phyloP scores from a whole-genome alignment of 1,139 yeast species.

The Pichia sp. region DNA sequence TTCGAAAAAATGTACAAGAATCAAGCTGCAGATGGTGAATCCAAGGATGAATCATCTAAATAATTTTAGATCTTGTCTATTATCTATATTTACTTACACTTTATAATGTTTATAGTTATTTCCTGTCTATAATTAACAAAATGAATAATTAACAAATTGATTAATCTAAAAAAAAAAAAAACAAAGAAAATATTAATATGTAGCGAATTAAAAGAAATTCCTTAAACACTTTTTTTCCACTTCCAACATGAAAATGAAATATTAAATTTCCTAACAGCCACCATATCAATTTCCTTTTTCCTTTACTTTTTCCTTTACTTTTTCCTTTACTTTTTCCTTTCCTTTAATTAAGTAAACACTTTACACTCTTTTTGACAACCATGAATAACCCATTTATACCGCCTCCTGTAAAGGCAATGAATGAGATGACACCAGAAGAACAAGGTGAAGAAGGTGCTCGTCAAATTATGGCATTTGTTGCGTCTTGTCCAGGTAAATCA shows the following conservation, averaged over 20 bases:
- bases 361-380: background rate
- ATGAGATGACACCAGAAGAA: conserved; percentile 83
- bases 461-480: conserved; percentile 76
- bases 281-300: too few species aligned
- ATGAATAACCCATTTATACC: conserved; percentile 31
- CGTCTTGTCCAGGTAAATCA: conserved; percentile 93
- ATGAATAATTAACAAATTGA: too few species aligned
- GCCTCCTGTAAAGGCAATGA: conserved; percentile 40
- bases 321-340: too few species aligned
- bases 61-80: background rate
- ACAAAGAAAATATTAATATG: too few species aligned
- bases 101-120: too few species aligned
- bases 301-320: too few species aligned
- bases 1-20: conserved; percentile 96
- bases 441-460: conserved; percentile 91
- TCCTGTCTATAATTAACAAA: conserved; percentile 1
- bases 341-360: background rate
- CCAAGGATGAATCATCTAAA: conserved; percentile 14
- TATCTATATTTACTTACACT: too few species aligned
- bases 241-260: too few species aligned
- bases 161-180: too few species aligned
- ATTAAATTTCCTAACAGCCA: too few species aligned
- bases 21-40: conserved; percentile 26
- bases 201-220: too few species aligned
- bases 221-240: too few species aligned